A percentile compares a stretch with the other conserved stretches of the same genome.
Evolutionary conservation across 495 filamentous ascomycete genomes (phyloP).

Genomic region (Daldinia caldariorum): DNA sequence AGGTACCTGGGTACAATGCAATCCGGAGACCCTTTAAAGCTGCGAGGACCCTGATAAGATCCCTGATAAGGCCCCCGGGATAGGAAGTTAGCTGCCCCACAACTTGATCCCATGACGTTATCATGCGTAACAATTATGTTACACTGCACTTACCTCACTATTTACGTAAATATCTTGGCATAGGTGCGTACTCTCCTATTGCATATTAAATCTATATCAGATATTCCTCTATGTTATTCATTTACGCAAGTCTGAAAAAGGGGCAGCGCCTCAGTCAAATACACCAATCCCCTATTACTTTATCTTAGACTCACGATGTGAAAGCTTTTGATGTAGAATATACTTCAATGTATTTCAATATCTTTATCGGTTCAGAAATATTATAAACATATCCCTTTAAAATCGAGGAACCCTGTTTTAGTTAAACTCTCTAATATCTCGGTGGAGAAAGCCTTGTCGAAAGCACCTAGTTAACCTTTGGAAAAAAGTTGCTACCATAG

Average conservation of each 20-base stretch:
- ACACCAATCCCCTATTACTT: not conserved
- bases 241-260: not conserved
- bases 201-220: not conserved
- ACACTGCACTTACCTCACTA: not conserved
- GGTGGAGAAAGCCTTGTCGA: not conserved
- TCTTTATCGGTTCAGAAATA: not conserved
- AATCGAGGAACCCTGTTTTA: not conserved
- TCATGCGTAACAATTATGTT: conserved; percentile 20
- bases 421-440: not conserved
- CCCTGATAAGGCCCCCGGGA: conserved; percentile 20
- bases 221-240: too few relatives aligned
- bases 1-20: not conserved
- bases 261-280: not conserved
- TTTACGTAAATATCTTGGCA: not conserved
- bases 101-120: conserved; percentile 39
- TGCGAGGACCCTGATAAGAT: not conserved
- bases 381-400: not conserved
- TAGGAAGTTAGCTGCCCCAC: not conserved
- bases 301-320: not conserved
- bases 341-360: not conserved
- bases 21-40: not conserved
- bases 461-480: not conserved
- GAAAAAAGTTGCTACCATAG: not conserved
- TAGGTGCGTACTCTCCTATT: not conserved
- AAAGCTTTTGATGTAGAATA: not conserved